A percentile compares a stretch with the other conserved stretches of the same genome.
phyloP scores from a whole-genome alignment of 1,284 basidiomycete genomes.

The Calocybe gambosa region DNA sequence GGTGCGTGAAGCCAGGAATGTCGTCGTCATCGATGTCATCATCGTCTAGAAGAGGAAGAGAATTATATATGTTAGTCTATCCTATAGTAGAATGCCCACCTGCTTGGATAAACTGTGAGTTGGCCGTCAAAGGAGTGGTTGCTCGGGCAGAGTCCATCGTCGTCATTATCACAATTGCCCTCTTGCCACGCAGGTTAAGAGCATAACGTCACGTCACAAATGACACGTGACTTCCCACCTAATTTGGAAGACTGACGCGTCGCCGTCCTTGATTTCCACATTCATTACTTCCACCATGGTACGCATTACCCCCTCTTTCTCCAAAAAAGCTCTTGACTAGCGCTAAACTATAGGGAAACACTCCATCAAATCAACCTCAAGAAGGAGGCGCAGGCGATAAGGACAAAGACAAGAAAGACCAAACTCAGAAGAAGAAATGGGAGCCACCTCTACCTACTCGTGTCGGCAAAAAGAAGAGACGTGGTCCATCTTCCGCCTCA shows the following conservation, averaged over 20 bases:
- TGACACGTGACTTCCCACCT: conserved; percentile 16
- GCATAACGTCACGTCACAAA: conserved; percentile 18
- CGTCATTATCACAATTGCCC: conserved; percentile 1
- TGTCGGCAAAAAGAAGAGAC: conserved; percentile 92
- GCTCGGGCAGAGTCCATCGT: conserved; percentile 29
- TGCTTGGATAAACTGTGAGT: conserved; percentile 72
- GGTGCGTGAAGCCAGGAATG: conserved; percentile 72
- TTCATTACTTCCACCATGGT: conserved; percentile 22
- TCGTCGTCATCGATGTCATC: conserved; percentile 75
- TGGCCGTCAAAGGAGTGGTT: conserved; percentile 47
- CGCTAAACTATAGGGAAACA: conserved; percentile 57
- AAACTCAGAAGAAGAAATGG: conserved; percentile 91
- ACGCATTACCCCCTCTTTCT: conserved; percentile 8
- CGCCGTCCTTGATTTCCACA: conserved; percentile 21
- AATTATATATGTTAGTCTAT: background rate
- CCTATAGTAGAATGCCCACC: conserved; percentile 30
- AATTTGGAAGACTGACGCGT: conserved; percentile 56
- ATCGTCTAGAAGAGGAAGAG: conserved; percentile 29
- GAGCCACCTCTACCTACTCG: conserved; percentile 97
- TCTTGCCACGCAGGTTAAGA: conserved; percentile 21
- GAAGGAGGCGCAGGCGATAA: conserved; percentile 46
- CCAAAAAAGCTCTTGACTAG: background rate
- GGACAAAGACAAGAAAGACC: conserved; percentile 61
- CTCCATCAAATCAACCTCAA: conserved; percentile 44
- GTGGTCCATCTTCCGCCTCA: conserved; percentile 86